A percentile compares a stretch with the other conserved stretches of the same genome.
Conservation (phyloP, 2,329 filamentous ascomycete genomes). For the Talaromyces sp. region DNA sequence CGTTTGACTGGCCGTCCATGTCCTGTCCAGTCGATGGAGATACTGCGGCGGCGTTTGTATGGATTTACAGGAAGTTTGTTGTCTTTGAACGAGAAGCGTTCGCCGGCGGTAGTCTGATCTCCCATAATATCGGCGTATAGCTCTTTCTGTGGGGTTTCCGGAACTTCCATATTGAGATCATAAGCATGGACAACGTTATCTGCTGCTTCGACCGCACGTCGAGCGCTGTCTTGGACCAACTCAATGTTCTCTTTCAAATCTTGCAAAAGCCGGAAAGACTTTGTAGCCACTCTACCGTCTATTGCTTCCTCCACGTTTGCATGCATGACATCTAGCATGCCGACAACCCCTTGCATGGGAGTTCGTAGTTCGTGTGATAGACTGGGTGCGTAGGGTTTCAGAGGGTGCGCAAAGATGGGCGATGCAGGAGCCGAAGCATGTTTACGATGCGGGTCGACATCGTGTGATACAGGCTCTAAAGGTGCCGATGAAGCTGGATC, state of each 20-base stretch:
- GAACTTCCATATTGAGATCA: constrained; percentile 71
- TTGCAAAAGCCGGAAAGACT: constrained; percentile 56
- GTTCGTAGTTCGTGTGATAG: constrained; percentile 69
- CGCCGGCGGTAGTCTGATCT: constrained; percentile 23
- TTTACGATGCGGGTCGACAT: constrained; percentile 30
- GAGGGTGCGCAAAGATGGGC: constrained; percentile 57
- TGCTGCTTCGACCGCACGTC: constrained; percentile 68
- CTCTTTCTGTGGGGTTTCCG: constrained; percentile 56
- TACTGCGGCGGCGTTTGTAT: constrained; percentile 46
- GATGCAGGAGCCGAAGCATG: constrained; percentile 56
- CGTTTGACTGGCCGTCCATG: constrained; percentile 35
- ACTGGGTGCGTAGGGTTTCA: constrained; percentile 70
- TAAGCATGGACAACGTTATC: constrained; percentile 75
- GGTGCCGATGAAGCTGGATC: constrained; percentile 17
- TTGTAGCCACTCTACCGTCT: constrained; percentile 49
- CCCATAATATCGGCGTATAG: constrained; percentile 35
- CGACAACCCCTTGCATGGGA: constrained; percentile 72
- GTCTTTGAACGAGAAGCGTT: constrained; percentile 42
- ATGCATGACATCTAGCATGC: constrained; percentile 75
- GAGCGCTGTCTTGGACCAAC: constrained; percentile 68
- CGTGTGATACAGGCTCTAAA: constrained; percentile 14
- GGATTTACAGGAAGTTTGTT: constrained; percentile 43
- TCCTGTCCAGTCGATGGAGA: constrained; percentile 34
- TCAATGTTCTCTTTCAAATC: constrained; percentile 67
- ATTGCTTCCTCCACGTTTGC: constrained; percentile 66